Base-by-base conservation (phyloP, 148 eudicot genomes). In the Rhododendron simsii region DNA sequence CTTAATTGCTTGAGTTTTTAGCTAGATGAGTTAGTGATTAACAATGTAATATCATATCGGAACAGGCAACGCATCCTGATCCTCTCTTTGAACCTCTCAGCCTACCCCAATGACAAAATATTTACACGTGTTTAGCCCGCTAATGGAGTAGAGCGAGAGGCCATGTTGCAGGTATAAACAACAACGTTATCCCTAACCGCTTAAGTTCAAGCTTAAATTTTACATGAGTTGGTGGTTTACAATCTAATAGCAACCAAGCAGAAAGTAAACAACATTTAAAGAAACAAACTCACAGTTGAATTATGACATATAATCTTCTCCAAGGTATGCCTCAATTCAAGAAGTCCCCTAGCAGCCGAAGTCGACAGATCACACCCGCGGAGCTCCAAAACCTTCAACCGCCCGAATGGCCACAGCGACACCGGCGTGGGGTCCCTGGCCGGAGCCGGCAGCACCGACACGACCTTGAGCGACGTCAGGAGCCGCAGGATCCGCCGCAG, bases 271-370 rank as follows among this genome's bases (percentile, higher is more conserved):
- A 21, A 26, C 5, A 33, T 20, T 23, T 6, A 2, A 47, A 15
- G 16, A 53, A 67, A 81, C n/a, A 51, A 23, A 91, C 98, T 90
- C 69, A 97, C 99, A 82, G 99, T 97, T 4, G 99, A 97, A 92
- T 95, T 93, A 76, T 94, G 98, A 87, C 99, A 97, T 23, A 97
- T 88, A 87, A 97, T 89, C 81, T 97, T 97, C 95, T 97, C 99
- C 91, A 97, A 92, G 48, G 93, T 88, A 91, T 92, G 93, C 45
- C 98, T 90, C 86, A 94, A 85, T 86, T 95, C 96, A 80, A 97
- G 94, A 84, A 97, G 87, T 11, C 98, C 99, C 75, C 91, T 88
- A 0, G 98, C 96, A 0, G 96, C 92, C 2, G 98, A 93, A 0
- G 91, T 92, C 0, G 98, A 93, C 82, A 96, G 90, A 94, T 96